Conservation (phyloP, 306 rosid genomes). For the Gastrolobium bilobum region DNA sequence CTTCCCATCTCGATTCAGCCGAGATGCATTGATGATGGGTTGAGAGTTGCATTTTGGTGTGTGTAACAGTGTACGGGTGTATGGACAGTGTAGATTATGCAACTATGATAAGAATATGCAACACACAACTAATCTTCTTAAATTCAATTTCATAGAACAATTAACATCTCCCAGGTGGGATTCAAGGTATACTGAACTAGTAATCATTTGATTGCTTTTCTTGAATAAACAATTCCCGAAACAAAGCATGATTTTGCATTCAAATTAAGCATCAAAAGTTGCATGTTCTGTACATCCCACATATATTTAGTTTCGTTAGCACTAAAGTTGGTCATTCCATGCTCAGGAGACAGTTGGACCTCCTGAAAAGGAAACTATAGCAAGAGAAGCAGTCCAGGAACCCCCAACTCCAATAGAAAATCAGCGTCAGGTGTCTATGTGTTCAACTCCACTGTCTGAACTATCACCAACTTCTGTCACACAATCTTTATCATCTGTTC, state of each 20-base stretch:
- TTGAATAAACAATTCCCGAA: conserved; percentile 26
- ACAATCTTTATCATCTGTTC: conserved; percentile 69
- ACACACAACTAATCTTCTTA: conserved; percentile 16
- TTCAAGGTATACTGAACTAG: conserved; percentile 21
- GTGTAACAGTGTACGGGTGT: neutral
- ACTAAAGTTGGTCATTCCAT: conserved; percentile 46
- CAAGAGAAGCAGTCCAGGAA: conserved; percentile 50
- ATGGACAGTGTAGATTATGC: neutral
- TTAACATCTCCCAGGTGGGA: neutral
- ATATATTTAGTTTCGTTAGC: conserved; percentile 38
- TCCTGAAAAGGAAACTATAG: conserved; percentile 53
- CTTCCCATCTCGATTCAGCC: neutral
- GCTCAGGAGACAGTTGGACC: conserved; percentile 64
- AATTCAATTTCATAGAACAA: neutral
- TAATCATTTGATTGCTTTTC: conserved; percentile 40
- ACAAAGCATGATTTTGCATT: conserved; percentile 8
- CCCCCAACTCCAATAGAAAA: conserved; percentile 58
- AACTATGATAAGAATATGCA: neutral
- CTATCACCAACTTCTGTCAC: conserved; percentile 84
- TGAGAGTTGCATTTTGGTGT: neutral
- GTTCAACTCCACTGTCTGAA: conserved; percentile 58
- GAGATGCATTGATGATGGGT: neutral
- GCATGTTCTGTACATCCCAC: conserved; percentile 25
- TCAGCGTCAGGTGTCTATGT: conserved; percentile 56
- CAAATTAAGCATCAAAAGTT: conserved; percentile 23